Conservation (phyloP, 192 early-diverging fungal species). For the Backusella circina region DNA sequence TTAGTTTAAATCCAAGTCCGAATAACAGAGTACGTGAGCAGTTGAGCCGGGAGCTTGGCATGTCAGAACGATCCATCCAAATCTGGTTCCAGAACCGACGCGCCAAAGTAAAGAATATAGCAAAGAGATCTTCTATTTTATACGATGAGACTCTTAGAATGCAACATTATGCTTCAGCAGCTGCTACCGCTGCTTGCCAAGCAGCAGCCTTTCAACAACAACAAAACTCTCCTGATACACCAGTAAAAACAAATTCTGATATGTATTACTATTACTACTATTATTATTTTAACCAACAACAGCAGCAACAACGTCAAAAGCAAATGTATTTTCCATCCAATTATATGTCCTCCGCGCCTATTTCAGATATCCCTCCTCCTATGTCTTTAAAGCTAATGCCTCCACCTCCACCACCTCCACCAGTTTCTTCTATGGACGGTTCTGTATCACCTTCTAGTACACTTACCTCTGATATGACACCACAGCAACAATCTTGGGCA, state of each 20-base stretch:
- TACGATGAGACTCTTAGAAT: slow-evolving; percentile 24
- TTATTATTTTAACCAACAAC: slow-evolving; percentile 31
- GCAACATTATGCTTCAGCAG: slow-evolving; percentile 26
- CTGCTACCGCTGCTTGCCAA: slow-evolving; percentile 29
- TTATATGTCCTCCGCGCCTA: neutral
- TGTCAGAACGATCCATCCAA: slow-evolving; percentile 74
- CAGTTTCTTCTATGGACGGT: neutral
- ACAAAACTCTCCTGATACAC: neutral
- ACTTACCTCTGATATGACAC: neutral
- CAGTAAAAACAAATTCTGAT: slow-evolving; percentile 15
- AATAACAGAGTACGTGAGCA: slow-evolving; percentile 60
- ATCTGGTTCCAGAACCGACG: slow-evolving; percentile 86
- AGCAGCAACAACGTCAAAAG: slow-evolving; percentile 6
- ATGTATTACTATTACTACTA: slow-evolving; percentile 33
- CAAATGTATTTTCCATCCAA: neutral
- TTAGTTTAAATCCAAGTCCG: slow-evolving; percentile 64
- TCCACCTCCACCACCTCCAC: slow-evolving; percentile 10
- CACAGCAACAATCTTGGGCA: slow-evolving; percentile 7
- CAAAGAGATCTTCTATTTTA: slow-evolving; percentile 25
- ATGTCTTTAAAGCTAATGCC: neutral
- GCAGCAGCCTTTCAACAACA: slow-evolving; percentile 19
- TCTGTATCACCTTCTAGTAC: slow-evolving; percentile 29
- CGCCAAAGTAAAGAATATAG: slow-evolving; percentile 71
- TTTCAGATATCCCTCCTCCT: neutral
- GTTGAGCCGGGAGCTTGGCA: slow-evolving; percentile 61